These are phyloP conservation scores for Vigna angularis DNA, from an alignment of 306 rosid species.

Conservation along the genomic window DNA sequence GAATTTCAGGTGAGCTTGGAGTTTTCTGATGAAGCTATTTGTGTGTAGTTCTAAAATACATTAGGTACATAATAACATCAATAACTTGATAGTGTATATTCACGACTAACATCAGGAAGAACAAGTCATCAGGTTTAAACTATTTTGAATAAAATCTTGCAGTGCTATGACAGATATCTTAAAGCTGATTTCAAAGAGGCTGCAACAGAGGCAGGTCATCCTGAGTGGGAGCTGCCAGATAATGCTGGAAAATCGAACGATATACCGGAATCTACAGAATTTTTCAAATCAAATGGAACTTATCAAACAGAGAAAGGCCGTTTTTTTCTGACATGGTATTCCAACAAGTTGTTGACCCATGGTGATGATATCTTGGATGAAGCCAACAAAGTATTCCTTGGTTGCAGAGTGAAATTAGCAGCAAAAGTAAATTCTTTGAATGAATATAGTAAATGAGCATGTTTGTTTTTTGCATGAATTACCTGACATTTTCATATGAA, in stretches of 20 bases:
- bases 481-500: slow-evolving; percentile 29
- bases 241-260: slow-evolving; percentile 79
- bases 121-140: neutral
- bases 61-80: neutral
- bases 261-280: slow-evolving; percentile 71
- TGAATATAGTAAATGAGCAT: slow-evolving; percentile 8
- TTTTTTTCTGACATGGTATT: slow-evolving; percentile 91
- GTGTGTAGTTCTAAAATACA: neutral
- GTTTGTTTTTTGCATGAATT: neutral
- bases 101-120: neutral
- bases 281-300: slow-evolving; percentile 75
- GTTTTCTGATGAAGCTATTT: slow-evolving; percentile 2
- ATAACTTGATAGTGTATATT: neutral
- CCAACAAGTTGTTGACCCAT: slow-evolving; percentile 75
- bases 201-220: slow-evolving; percentile 67
- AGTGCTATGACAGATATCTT: slow-evolving; percentile 92
- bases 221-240: slow-evolving; percentile 86
- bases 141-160: slow-evolving; percentile 37
- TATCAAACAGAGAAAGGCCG: slow-evolving; percentile 72
- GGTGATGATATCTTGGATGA: slow-evolving; percentile 86
- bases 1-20: slow-evolving; percentile 81
- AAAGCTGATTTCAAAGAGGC: slow-evolving; percentile 74
- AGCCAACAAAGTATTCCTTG: slow-evolving; percentile 78
- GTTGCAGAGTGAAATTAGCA: slow-evolving; percentile 84
- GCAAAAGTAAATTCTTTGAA: slow-evolving; percentile 64